Base-by-base conservation (phyloP, 176 grass and related monocot species). In the Chrysopogon serrulatus region DNA sequence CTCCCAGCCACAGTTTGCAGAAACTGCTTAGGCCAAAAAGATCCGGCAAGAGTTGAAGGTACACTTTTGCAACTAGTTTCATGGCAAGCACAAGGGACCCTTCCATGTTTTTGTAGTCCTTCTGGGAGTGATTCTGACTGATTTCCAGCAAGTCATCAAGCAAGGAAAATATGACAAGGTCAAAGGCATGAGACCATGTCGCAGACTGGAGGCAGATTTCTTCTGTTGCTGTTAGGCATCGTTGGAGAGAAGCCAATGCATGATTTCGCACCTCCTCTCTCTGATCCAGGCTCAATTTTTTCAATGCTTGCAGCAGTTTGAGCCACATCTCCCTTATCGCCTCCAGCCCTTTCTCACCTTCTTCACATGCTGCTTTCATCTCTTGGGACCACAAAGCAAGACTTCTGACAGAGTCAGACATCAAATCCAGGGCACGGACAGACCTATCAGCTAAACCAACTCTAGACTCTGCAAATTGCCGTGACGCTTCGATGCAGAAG, bases 291-390 rank as follows among this genome's bases (percentile, higher is more conserved):
- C 93, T 96, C 86, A 95, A 53, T 41, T 94, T 99, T 85, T 92
- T 93, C 64, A 96, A 84, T 27, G 93, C 78, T 74, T 99, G 97
- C 72, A 95, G 37, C 27, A 92, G 37, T 78, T 87, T 90, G 41
- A 96, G 77, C 97, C 97, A 99, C 97, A 99, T 94, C 73, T 99
- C 97, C 85, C 97, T 91, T 73, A 99, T 95, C 78, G 84, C 84
- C 65, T 96, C 93, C 65, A 71, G 59, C 44, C 84, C 86, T 79
- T 90, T 99, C n/a, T 94, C 93, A 54, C 88, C 82, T 91, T 99
- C 93, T 15, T 99, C 93, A 44, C 56, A 82, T 57, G 88, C 32
- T 54, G 80, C 90, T 67, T 92, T 90, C 61, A 75, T 87, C 63
- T 94, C 91, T 77, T 87, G 82, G 45, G 93, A 94, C 97, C 97